phyloP scores from a whole-genome alignment of 805 yeast species.

The baker's yeast (Saccharomyces cerevisiae) region DNA sequence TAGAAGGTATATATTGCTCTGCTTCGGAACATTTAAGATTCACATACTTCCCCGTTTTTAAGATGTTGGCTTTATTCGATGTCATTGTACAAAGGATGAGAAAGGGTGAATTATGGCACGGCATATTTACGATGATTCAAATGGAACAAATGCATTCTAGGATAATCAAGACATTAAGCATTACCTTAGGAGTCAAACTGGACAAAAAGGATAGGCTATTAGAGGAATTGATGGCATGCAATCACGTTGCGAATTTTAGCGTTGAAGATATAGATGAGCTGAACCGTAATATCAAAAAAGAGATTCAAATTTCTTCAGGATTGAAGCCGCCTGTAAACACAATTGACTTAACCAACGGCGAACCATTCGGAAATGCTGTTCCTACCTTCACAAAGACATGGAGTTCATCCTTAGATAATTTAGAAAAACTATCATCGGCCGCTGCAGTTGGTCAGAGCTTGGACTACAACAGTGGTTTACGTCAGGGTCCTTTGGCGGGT shows the following conservation, averaged over 20 bases:
- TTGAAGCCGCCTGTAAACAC: background rate
- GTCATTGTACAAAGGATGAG: slow-evolving; percentile 23
- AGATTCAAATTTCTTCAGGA: background rate
- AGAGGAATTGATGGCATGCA: slow-evolving; percentile 14
- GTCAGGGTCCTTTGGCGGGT: background rate
- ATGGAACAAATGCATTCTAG: slow-evolving; percentile 14
- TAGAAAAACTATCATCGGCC: slow-evolving; percentile 15
- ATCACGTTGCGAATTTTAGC: slow-evolving; percentile 11
- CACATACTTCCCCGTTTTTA: slow-evolving; percentile 27
- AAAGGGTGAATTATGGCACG: slow-evolving; percentile 23
- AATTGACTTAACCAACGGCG: background rate
- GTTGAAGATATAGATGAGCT: slow-evolving; percentile 7
- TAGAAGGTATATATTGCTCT: slow-evolving; percentile 18
- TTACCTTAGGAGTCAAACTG: slow-evolving; percentile 21
- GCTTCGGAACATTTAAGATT: slow-evolving; percentile 25
- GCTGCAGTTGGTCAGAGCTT: slow-evolving; percentile 12
- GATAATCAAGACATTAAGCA: slow-evolving; percentile 18
- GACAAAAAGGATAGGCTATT: slow-evolving; percentile 14
- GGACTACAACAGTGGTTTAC: slow-evolving; percentile 3
- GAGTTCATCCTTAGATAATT: slow-evolving; percentile 6
- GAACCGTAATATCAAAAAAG: background rate
- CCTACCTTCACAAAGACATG: background rate
- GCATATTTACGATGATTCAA: slow-evolving; percentile 14
- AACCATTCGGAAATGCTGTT: background rate
- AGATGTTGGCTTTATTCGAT: slow-evolving; percentile 25